Percentiles rank a stretch among this genome's conserved stretches.
phyloP scores from a whole-genome alignment of 2,329 filamentous ascomycete genomes.

The Botryosphaeria dothidea region DNA sequence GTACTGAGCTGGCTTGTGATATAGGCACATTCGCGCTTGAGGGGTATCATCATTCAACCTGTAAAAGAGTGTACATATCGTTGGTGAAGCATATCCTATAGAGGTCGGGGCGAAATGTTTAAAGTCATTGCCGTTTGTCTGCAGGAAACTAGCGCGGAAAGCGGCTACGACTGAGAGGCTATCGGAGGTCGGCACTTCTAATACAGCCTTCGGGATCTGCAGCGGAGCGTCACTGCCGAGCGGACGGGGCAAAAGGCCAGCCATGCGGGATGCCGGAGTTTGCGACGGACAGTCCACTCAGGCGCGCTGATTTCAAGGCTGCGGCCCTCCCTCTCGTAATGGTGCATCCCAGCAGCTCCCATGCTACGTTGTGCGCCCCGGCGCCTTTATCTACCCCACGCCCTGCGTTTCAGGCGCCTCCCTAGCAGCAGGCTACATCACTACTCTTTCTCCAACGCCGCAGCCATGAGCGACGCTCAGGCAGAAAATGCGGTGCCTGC shows the following conservation, averaged over 20 bases:
- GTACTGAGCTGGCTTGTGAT: too few relatives aligned
- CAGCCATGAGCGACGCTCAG: background rate
- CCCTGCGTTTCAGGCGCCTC: background rate
- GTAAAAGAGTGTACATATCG: too few relatives aligned
- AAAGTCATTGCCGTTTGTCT: too few relatives aligned
- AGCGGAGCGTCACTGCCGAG: constrained; percentile 1
- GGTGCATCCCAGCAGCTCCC: background rate
- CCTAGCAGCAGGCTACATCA: background rate
- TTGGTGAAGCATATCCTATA: too few relatives aligned
- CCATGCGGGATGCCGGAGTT: background rate
- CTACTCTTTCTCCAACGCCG: background rate
- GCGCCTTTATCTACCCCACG: constrained; percentile 6
- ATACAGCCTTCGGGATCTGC: background rate
- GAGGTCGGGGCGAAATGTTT: too few relatives aligned
- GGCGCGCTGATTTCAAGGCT: constrained; percentile 8
- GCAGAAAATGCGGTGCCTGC: background rate
- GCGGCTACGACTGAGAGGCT: too few relatives aligned
- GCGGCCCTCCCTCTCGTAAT: background rate
- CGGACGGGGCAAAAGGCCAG: background rate
- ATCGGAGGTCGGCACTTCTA: background rate
- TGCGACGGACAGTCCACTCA: constrained; percentile 5
- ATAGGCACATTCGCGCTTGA: too few relatives aligned
- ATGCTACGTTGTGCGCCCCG: background rate
- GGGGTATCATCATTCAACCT: too few relatives aligned
- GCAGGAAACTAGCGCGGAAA: too few relatives aligned